These are phyloP conservation scores for Cercospora sp. DNA, from an alignment of 2,329 filamentous ascomycete genomes.

Conservation along the genomic window DNA sequence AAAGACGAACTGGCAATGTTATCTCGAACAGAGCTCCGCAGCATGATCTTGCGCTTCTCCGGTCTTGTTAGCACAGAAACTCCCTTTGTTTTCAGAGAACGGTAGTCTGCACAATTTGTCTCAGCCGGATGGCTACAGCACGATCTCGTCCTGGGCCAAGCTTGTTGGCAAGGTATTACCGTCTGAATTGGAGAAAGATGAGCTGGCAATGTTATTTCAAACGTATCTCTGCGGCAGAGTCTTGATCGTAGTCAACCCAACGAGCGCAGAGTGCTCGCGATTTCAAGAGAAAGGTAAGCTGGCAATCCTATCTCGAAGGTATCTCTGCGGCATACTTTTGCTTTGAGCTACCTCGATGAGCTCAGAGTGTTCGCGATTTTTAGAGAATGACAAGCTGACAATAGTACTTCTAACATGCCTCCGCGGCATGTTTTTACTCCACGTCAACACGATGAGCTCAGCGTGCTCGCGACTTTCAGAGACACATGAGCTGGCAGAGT, in stretches of 20 bases:
- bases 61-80: not conserved
- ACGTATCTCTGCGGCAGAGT: too few relatives aligned
- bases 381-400: not conserved
- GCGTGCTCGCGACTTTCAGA: not conserved
- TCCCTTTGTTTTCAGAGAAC: not conserved
- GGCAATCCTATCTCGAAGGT: too few relatives aligned
- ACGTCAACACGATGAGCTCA: not conserved
- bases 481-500: not conserved
- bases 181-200: not conserved
- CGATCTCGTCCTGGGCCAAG: not conserved
- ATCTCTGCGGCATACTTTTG: too few relatives aligned
- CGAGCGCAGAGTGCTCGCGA: not conserved
- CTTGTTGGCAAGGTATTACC: not conserved
- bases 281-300: not conserved
- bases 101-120: not conserved
- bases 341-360: too few relatives aligned
- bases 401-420: too few relatives aligned
- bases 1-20: not conserved
- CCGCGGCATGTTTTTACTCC: too few relatives aligned
- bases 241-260: not conserved
- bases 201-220: not conserved
- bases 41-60: not conserved
- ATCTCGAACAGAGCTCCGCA: not conserved
- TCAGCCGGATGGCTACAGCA: not conserved
- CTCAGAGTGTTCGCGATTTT: not conserved